A percentile compares a stretch with the other conserved stretches of the same genome.
phyloP scores from a whole-genome alignment of 1,139 yeast species.

The Blastobotrys buckinghamii region DNA sequence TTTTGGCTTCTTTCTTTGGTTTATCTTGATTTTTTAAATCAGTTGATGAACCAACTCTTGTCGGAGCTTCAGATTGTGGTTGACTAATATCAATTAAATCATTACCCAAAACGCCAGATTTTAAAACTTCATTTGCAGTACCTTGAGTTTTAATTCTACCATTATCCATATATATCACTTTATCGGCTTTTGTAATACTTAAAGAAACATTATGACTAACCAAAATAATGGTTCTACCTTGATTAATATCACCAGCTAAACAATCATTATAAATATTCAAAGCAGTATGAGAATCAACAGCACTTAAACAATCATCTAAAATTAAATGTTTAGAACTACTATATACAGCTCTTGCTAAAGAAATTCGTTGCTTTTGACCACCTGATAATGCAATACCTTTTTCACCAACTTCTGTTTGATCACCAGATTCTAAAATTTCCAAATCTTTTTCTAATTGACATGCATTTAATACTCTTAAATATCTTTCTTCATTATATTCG shows the following conservation, averaged over 20 bases:
- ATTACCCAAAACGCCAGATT: conserved; percentile 65
- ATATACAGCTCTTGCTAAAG: conserved; percentile 90
- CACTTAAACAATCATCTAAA: conserved; percentile 91
- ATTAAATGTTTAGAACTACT: conserved; percentile 75
- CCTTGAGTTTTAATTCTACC: conserved; percentile 80
- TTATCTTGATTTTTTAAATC: conserved; percentile 20
- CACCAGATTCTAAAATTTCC: conserved; percentile 58
- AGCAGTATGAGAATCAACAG: conserved; percentile 96
- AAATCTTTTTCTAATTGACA: conserved; percentile 66
- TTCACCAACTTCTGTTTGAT: conserved; percentile 84
- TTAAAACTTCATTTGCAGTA: conserved; percentile 64
- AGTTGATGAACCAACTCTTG: conserved; percentile 40
- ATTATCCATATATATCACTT: conserved; percentile 74
- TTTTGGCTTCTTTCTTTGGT: conserved; percentile 27
- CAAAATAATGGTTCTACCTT: conserved; percentile 76
- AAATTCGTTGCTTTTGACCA: conserved; percentile 95
- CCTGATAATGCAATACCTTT: conserved; percentile 95
- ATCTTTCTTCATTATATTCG: conserved; percentile 67
- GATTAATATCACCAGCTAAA: conserved; percentile 81
- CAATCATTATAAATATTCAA: conserved; percentile 87
- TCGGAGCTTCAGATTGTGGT: conserved; percentile 52
- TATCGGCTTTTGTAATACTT: conserved; percentile 73
- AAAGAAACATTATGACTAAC: conserved; percentile 93
- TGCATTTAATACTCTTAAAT: conserved; percentile 72
- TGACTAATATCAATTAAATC: conserved; percentile 71